These are phyloP conservation scores for Dothistroma pini DNA, from an alignment of 2,329 filamentous ascomycete species.

Conservation along the genomic window DNA sequence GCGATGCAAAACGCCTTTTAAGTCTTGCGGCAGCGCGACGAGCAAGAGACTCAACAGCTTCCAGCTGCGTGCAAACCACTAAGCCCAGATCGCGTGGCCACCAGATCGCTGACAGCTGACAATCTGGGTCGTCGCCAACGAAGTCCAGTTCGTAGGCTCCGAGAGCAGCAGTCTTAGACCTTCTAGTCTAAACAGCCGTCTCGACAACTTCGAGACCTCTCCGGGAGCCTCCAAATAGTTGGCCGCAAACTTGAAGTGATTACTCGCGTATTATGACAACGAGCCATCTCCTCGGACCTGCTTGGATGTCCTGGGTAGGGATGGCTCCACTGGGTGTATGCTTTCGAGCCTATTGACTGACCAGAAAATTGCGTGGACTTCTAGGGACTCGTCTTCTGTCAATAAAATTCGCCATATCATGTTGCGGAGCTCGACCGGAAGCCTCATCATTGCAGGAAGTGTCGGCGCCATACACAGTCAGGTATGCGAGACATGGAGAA, in stretches of 20 bases:
- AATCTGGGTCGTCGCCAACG: background rate
- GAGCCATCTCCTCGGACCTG: background rate
- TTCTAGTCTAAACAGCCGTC: background rate
- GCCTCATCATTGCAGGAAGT: background rate
- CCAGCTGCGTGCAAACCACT: background rate
- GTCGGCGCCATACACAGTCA: background rate
- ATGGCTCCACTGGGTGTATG: background rate
- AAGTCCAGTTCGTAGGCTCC: background rate
- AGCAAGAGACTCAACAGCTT: background rate
- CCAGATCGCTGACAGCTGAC: background rate
- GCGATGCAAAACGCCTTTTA: background rate
- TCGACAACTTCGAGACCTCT: background rate
- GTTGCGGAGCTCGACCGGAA: background rate
- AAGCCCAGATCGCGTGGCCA: background rate
- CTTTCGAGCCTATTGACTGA: background rate
- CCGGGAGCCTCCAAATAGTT: background rate
- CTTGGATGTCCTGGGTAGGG: background rate
- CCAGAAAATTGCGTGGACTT: background rate
- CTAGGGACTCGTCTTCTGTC: background rate
- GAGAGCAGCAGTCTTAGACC: background rate
- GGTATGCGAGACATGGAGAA: background rate
- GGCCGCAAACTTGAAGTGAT: background rate
- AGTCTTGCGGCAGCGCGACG: background rate
- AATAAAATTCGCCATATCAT: background rate
- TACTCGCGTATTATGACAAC: background rate